phyloP scores from a whole-genome alignment of 192 early-diverging fungal genomes.

The Coemansia biformis region DNA sequence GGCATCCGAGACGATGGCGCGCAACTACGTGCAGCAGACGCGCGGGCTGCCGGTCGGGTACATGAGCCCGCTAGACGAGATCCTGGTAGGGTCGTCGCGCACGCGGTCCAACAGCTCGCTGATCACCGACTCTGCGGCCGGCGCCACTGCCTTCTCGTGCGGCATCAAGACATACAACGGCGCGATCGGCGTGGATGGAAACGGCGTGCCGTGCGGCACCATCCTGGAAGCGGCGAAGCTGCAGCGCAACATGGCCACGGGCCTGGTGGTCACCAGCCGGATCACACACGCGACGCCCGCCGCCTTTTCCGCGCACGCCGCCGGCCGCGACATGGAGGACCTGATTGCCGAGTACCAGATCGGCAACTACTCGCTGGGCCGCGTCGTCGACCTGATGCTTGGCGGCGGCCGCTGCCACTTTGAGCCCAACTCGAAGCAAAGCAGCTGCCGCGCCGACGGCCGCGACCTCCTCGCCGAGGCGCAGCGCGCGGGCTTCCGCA shows the following conservation, averaged over 20 bases:
- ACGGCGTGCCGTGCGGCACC: slow-evolving; percentile 81
- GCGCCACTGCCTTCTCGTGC: slow-evolving; percentile 94
- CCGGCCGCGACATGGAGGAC: slow-evolving; percentile 72
- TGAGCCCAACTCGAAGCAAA: slow-evolving; percentile 57
- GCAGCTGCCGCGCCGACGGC: slow-evolving; percentile 75
- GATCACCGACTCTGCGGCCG: slow-evolving; percentile 95
- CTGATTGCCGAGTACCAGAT: slow-evolving; percentile 88
- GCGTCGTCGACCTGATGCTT: slow-evolving; percentile 80
- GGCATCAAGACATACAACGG: slow-evolving; percentile 88
- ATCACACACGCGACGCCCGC: slow-evolving; percentile 92
- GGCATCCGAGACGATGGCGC: slow-evolving; percentile 83
- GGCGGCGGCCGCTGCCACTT: slow-evolving; percentile 92
- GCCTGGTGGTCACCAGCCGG: slow-evolving; percentile 87
- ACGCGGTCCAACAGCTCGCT: slow-evolving; percentile 76
- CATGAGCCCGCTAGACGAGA: slow-evolving; percentile 60
- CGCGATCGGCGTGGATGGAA: slow-evolving; percentile 73
- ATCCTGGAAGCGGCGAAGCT: slow-evolving; percentile 89
- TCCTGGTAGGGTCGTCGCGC: slow-evolving; percentile 82
- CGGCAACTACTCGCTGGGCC: slow-evolving; percentile 80
- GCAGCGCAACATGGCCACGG: slow-evolving; percentile 71
- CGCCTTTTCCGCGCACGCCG: slow-evolving; percentile 76
- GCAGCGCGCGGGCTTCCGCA: slow-evolving; percentile 59
- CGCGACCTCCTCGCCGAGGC: slow-evolving; percentile 62
- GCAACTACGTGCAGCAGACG: slow-evolving; percentile 71
- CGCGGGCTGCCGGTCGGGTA: slow-evolving; percentile 53